These are phyloP conservation scores for Mucor irregularis DNA, from an alignment of 371 early-diverging fungal genomes.

Conservation along the genomic window DNA sequence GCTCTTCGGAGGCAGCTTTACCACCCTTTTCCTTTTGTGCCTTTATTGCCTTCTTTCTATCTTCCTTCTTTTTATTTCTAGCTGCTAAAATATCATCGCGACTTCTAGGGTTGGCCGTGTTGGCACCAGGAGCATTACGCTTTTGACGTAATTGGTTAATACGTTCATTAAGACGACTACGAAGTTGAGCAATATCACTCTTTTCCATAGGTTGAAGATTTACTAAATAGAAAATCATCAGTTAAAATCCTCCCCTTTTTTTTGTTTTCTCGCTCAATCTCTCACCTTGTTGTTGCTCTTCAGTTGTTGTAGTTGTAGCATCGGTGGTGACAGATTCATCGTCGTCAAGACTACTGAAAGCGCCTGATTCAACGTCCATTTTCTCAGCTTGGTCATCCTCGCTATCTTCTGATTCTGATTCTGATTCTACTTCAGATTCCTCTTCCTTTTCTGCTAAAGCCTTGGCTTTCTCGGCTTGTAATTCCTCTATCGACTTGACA, in stretches of 20 bases:
- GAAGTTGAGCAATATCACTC: slow-evolving; percentile 65
- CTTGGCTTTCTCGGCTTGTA: slow-evolving; percentile 31
- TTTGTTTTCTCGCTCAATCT: slow-evolving; percentile 19
- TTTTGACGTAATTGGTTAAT: slow-evolving; percentile 69
- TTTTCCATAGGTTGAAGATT: slow-evolving; percentile 42
- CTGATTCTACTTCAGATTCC: slow-evolving; percentile 27
- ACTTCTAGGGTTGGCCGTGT: slow-evolving; percentile 53
- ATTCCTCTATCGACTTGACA: slow-evolving; percentile 20
- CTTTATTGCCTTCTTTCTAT: slow-evolving; percentile 67
- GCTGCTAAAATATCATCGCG: slow-evolving; percentile 77
- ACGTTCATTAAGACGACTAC: slow-evolving; percentile 69
- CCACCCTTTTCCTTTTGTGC: slow-evolving; percentile 68
- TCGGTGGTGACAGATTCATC: slow-evolving; percentile 33
- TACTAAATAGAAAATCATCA: neutral
- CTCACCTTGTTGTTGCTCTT: slow-evolving; percentile 33
- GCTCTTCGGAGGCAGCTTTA: slow-evolving; percentile 49
- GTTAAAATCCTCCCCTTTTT: neutral
- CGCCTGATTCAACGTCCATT: slow-evolving; percentile 32
- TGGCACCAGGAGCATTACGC: slow-evolving; percentile 58
- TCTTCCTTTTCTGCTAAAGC: slow-evolving; percentile 30
- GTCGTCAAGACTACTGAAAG: slow-evolving; percentile 31
- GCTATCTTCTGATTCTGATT: slow-evolving; percentile 21
- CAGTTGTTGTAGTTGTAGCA: slow-evolving; percentile 27
- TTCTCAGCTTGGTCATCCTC: slow-evolving; percentile 30
- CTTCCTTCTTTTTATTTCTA: slow-evolving; percentile 77